phyloP scores from a whole-genome alignment of 164 flowering plant genomes.

The Piper betle region DNA sequence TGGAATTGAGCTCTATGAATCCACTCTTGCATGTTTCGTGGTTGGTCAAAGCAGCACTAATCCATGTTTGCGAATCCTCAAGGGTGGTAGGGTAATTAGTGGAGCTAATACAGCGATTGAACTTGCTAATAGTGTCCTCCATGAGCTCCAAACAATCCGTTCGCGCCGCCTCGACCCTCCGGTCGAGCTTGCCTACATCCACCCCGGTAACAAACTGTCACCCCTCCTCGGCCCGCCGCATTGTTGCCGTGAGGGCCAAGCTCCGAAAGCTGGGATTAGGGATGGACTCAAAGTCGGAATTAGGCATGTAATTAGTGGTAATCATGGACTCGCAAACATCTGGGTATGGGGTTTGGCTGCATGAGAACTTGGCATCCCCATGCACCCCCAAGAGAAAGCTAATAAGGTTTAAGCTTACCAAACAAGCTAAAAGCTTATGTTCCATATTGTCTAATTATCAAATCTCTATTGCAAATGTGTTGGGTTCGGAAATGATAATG shows the following conservation, averaged over 20 bases:
- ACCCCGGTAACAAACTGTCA: constrained; percentile 24
- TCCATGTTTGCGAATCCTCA: constrained; percentile 33
- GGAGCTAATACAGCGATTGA: constrained; percentile 24
- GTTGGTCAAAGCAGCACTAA: constrained; percentile 49
- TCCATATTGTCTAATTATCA: background rate
- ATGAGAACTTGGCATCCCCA: constrained; percentile 13
- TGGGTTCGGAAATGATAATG: background rate
- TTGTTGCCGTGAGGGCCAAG: constrained; percentile 18
- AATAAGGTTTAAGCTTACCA: background rate
- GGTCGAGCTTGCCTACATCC: constrained; percentile 22
- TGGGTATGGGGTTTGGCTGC: constrained; percentile 57
- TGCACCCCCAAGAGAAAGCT: background rate
- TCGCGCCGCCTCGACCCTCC: constrained; percentile 32
- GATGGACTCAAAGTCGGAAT: constrained; percentile 7
- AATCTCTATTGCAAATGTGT: background rate
- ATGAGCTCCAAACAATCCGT: constrained; percentile 48
- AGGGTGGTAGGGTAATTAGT: constrained; percentile 6
- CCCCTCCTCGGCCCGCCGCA: constrained; percentile 28
- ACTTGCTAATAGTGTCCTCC: constrained; percentile 25
- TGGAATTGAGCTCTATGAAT: constrained; percentile 26
- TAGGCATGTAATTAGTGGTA: constrained; percentile 1
- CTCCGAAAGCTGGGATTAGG: constrained; percentile 15
- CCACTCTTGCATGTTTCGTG: constrained; percentile 48
- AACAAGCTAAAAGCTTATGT: background rate
- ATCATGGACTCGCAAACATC: constrained; percentile 27